Base-by-base conservation (phyloP, 129 eudicot genomes). In the Chrysanthemum lavandulifolium region DNA sequence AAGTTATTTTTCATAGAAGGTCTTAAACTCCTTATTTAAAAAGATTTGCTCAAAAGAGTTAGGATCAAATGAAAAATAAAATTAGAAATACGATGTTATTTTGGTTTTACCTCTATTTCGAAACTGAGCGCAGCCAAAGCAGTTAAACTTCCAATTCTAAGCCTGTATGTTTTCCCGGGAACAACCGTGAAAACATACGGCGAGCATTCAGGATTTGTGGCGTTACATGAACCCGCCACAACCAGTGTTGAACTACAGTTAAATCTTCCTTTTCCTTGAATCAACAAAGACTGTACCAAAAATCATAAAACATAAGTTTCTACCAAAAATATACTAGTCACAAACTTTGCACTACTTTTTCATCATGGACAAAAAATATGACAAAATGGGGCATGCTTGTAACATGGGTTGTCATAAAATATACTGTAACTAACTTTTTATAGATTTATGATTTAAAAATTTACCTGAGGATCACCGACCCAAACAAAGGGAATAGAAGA, bases 381-480 rank as follows among this genome's bases (percentile, higher is more conserved):
- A 6, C 47, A 40, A 40, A 40, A 36, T 6, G 10, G 47, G 16
- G 31, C 67, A 6, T 62, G 67, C 33, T 18, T 33, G 18, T 53
- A 53, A 12, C 58, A 15, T 53, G 58, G 16, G 57, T 59, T 10
- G 65, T 59, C 40, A 21, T 59, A 14, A 13, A 11, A 52, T 2
- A 14, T 13, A n/a, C n/a, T n/a, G n/a, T n/a, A 19, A 19, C 21
- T 29, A 29, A 29, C 4, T 29, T 15, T 5, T 58, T 58, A 21
- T 15, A 36, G 33, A 7, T 69, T 2, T 51, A 68, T 68, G 14
- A 51, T 2, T 51, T 13, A 9, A 19, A 56, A 31, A 56, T n/a
- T 36, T 81, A 93, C 98, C 86, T 93, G 83, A 81, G 98, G 99
- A 73, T 90, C 99, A 8, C 87, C 87, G 72, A 94, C 96, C 99